Conservation (phyloP, 768 basidiomycete species). For the Suillus clintonianus region DNA sequence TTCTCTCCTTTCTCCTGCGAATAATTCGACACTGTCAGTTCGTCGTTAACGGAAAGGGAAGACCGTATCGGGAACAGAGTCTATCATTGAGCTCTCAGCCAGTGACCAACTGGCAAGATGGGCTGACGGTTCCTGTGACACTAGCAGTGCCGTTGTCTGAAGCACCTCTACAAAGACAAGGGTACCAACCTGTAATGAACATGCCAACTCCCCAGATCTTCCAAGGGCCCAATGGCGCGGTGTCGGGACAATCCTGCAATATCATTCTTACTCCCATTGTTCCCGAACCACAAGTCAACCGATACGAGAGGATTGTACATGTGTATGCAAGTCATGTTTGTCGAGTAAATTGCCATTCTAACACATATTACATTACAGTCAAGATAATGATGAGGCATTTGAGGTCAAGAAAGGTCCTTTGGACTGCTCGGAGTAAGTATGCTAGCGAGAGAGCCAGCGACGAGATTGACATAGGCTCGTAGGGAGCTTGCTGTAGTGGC, state of each 20-base stretch:
- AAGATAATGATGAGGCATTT: neutral
- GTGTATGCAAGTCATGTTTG: neutral
- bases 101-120: too few relatives aligned
- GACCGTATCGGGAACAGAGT: neutral
- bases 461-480: neutral
- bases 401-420: neutral
- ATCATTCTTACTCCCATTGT: neutral
- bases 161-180: neutral
- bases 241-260: neutral
- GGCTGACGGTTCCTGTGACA: neutral
- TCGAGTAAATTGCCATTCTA: neutral
- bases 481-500: neutral
- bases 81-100: neutral
- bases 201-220: neutral
- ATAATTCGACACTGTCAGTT: neutral
- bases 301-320: neutral
- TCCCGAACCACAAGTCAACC: neutral
- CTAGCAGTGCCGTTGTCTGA: neutral
- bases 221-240: neutral
- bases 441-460: neutral
- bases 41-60: neutral
- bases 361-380: neutral
- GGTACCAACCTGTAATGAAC: neutral
- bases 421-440: neutral
- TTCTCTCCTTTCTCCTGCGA: neutral